Evolutionary conservation across 768 basidiomycete genomes (phyloP).

Genomic region (Sporobolomyces phaffii): DNA sequence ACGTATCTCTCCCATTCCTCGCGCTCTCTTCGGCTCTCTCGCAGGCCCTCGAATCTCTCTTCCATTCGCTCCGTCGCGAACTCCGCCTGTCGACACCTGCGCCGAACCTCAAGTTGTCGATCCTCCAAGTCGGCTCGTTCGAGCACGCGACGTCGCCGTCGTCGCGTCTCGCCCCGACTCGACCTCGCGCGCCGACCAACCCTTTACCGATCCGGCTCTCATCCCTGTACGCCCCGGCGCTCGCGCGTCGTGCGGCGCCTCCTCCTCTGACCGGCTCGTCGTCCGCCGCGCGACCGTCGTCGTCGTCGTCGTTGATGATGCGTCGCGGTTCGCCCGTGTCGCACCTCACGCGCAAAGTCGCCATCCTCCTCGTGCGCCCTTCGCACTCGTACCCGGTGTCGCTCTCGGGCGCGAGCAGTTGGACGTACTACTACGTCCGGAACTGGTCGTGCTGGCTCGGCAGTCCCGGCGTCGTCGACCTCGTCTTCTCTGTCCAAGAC

Average conservation of each 20-base stretch:
- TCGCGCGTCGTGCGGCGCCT: neutral
- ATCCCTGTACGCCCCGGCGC: constrained; percentile 21
- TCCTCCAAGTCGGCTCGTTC: constrained; percentile 32
- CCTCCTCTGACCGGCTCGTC: neutral
- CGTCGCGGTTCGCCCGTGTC: neutral
- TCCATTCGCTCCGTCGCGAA: constrained; percentile 38
- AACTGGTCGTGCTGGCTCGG: neutral
- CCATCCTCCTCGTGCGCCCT: neutral
- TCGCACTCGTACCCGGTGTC: neutral
- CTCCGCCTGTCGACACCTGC: constrained; percentile 1
- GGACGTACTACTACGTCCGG: neutral
- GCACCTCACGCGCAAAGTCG: too few relatives aligned
- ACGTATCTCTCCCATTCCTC: constrained; percentile 33
- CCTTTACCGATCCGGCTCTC: constrained; percentile 29
- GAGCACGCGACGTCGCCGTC: neutral
- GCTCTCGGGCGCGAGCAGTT: neutral
- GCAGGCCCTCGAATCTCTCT: constrained; percentile 19
- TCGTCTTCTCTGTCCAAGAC: neutral
- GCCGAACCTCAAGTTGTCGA: neutral
- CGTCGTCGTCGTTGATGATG: neutral
- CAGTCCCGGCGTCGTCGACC: neutral
- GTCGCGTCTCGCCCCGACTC: neutral
- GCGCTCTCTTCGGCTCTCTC: constrained; percentile 22
- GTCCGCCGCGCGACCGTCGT: neutral
- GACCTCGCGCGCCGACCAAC: neutral